Conservation (phyloP, 2,329 filamentous ascomycete genomes). For the Huntiella bhutanensis region DNA sequence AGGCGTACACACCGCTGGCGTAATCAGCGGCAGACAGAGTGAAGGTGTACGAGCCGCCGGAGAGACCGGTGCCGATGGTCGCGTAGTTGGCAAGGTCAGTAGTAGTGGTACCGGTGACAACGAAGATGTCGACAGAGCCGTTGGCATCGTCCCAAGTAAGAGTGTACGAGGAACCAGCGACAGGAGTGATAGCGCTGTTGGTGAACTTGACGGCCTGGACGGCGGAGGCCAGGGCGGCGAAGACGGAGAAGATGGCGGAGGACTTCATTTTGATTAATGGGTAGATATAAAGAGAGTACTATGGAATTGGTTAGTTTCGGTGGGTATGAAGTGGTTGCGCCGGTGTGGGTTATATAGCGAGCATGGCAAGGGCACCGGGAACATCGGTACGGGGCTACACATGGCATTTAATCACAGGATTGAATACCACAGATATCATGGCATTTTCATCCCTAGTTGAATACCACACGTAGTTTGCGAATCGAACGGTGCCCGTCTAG, state of each 20-base stretch:
- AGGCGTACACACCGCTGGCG: conserved; percentile 24
- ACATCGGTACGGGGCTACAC: no score
- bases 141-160: conserved; percentile 32
- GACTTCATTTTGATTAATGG: conserved; percentile 32
- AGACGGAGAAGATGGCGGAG: conserved; percentile 27
- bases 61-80: conserved; percentile 23
- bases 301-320: neutral
- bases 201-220: conserved; percentile 22
- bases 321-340: neutral
- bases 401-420: no score
- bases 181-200: conserved; percentile 29
- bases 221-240: conserved; percentile 30
- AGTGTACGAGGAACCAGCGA: conserved; percentile 31
- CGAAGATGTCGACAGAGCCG: conserved; percentile 29
- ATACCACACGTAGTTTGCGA: no score
- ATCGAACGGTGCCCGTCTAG: no score
- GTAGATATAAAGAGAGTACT: conserved; percentile 1
- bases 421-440: no score
- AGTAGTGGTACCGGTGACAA: conserved; percentile 32
- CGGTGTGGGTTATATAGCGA: no score
- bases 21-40: conserved; percentile 19
- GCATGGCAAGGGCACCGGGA: no score
- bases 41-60: conserved; percentile 22
- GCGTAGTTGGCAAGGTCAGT: conserved; percentile 23
- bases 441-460: no score